Evolutionary conservation across 306 rosid genomes (phyloP), one percentile per base, ranked within the genome.

Genomic region (Dalbergia oliveri): DNA sequence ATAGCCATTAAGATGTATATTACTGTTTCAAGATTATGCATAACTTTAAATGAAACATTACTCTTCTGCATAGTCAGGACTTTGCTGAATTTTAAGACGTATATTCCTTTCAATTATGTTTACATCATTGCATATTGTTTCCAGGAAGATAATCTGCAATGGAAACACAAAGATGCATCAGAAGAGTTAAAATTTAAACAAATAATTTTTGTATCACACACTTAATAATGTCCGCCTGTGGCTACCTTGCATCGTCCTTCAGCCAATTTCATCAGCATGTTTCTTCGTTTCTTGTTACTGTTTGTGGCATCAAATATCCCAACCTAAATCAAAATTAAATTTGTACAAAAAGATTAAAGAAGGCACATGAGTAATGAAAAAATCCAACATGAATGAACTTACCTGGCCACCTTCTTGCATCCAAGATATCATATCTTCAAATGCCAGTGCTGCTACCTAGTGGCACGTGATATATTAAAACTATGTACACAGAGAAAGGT

Each of bases 391-490:
- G 6, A 77, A 56, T 74, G 66, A 84, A 81, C 89, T 84, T 88
- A 95, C 99, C 90, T 95, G 99, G 83, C 99, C 99, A 84, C 99
- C 97, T 89, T 95, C 99, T 69, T 93, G 94, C 99, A 95, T 95
- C 99, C 99, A 95, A 63, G 98, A 88, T 81, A 93, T 82, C 99
- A 95, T 95, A 82, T 95, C 99, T 89, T 95, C 99, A 84, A 95
- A 91, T 76, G 99, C 99, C 88, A 95, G 76, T 57, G 99, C 99
- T 77, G 98, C 99, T 93, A 95, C 98, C 99, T 95, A 90, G 94
- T 87, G 88, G 96, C 98, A 93, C 81, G 94, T 87, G 92, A 93
- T 89, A 90, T 83, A 95, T 93, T 93, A 95, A 90, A 90, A 93
- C 96, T 90, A 93, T 87, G 87, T 88, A 82, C 91, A 93, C 84